Percentiles rank a stretch among this genome's conserved stretches.
Evolutionary conservation across 805 yeast species (phyloP).

Genomic region (Teunomyces atbi): DNA sequence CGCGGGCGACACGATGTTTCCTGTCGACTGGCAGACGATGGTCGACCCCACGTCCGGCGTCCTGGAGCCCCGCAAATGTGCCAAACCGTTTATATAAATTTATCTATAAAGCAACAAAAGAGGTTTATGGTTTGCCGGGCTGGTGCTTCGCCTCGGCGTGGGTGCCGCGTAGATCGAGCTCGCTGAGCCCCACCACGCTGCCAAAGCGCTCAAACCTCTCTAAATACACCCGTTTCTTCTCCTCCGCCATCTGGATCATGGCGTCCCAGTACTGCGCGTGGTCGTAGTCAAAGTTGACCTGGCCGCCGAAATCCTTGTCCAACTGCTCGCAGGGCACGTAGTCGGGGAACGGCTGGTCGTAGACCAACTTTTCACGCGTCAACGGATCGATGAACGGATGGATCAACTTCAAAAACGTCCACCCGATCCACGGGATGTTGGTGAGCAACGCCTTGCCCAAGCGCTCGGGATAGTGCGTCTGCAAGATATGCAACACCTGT

Average conservation of each 20-base stretch:
- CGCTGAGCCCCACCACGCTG: conserved; percentile 72
- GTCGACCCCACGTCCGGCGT: conserved; percentile 71
- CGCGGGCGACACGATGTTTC: conserved; percentile 74
- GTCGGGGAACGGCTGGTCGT: conserved; percentile 80
- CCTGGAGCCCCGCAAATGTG: conserved; percentile 82
- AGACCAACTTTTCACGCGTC: conserved; percentile 90
- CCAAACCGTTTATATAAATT: conserved; percentile 62
- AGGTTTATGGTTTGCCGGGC: conserved; percentile 7
- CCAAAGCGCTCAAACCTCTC: conserved; percentile 73
- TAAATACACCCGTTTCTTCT: conserved; percentile 61
- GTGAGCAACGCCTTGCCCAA: conserved; percentile 89
- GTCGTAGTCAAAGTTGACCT: conserved; percentile 76
- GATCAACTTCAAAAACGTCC: conserved; percentile 87
- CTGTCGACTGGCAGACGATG: conserved; percentile 97
- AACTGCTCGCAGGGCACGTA: conserved; percentile 82
- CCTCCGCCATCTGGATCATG: conserved; percentile 57
- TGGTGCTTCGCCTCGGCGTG: conserved; percentile 29
- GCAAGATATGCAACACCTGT: conserved; percentile 89
- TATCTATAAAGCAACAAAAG: background rate
- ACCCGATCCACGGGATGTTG: conserved; percentile 90
- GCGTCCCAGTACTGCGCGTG: conserved; percentile 81
- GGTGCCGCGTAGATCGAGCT: conserved; percentile 65
- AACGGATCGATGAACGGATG: conserved; percentile 96
- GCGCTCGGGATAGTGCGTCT: conserved; percentile 97
- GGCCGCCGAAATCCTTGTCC: conserved; percentile 83